Conservation (phyloP, 148 eudicot genomes). For the Vaccinium darrowii region DNA sequence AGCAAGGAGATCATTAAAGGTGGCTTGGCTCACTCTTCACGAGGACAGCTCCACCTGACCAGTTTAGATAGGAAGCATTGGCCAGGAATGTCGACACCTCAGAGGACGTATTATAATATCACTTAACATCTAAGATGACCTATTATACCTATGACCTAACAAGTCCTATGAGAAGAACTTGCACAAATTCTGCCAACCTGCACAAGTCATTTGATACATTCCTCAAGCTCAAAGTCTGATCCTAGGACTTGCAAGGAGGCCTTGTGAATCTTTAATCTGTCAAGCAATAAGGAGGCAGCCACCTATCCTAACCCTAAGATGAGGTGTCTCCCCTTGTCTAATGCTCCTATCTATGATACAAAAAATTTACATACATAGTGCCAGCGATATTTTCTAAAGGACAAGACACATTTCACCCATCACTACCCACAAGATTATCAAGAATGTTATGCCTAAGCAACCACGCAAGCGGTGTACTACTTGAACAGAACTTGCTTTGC, state of each 20-base stretch:
- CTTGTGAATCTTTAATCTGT: background rate
- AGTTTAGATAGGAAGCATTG: background rate
- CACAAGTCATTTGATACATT: background rate
- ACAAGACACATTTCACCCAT: background rate
- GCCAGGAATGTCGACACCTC: background rate
- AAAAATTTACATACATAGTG: background rate
- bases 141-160: background rate
- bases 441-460: conserved; percentile 2
- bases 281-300: background rate
- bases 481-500: background rate
- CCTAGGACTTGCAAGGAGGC: background rate
- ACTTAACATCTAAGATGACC: background rate
- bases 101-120: background rate
- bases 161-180: background rate
- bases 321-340: background rate
- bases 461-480: background rate
- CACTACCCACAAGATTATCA: background rate
- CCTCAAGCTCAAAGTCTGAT: background rate
- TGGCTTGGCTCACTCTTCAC: background rate
- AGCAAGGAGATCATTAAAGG: background rate
- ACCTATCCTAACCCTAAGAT: background rate
- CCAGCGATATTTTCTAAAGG: background rate
- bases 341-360: background rate
- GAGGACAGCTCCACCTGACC: background rate
- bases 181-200: background rate